Evolutionary conservation across 225 moss, liverwort and hornwort genomes (phyloP).

Genomic region (Rhytidiadelphus loreus): DNA sequence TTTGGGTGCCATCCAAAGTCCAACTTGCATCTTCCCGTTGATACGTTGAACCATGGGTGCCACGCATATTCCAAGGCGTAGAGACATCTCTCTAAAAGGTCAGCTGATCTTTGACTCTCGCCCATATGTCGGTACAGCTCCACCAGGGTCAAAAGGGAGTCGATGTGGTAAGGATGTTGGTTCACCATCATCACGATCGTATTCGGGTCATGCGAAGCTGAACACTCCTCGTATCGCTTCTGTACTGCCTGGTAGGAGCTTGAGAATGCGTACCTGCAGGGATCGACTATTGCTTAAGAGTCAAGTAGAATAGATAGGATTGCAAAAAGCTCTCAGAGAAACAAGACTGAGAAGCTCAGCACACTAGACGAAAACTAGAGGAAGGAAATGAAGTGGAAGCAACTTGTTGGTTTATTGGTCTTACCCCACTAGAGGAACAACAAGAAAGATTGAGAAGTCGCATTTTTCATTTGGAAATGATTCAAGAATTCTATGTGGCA

Average conservation of each 20-base stretch:
- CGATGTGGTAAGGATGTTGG: constrained; percentile 83
- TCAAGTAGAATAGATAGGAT: not conserved
- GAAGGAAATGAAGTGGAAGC: not conserved
- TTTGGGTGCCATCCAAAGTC: constrained; percentile 65
- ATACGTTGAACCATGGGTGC: constrained; percentile 81
- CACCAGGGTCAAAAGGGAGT: constrained; percentile 70
- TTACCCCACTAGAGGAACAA: not conserved
- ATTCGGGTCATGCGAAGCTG: constrained; percentile 70
- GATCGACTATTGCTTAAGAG: not conserved
- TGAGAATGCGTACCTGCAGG: constrained; percentile 63
- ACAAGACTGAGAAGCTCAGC: not conserved
- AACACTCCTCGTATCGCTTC: constrained; percentile 68
- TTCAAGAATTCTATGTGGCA: not conserved
- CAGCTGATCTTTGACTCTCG: constrained; percentile 62
- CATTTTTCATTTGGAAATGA: not conserved
- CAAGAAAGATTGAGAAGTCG: not conserved
- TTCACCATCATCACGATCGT: constrained; percentile 59
- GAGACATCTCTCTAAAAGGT: constrained; percentile 69
- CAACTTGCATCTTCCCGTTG: constrained; percentile 65
- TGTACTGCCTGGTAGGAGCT: constrained; percentile 66
- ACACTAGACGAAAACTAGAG: not conserved
- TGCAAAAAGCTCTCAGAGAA: not conserved
- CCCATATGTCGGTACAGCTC: constrained; percentile 87
- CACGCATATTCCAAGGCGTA: constrained; percentile 85
- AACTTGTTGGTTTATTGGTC: not conserved